Conservation (phyloP, 768 basidiomycete species). For the Podaxis mareebaensis region DNA sequence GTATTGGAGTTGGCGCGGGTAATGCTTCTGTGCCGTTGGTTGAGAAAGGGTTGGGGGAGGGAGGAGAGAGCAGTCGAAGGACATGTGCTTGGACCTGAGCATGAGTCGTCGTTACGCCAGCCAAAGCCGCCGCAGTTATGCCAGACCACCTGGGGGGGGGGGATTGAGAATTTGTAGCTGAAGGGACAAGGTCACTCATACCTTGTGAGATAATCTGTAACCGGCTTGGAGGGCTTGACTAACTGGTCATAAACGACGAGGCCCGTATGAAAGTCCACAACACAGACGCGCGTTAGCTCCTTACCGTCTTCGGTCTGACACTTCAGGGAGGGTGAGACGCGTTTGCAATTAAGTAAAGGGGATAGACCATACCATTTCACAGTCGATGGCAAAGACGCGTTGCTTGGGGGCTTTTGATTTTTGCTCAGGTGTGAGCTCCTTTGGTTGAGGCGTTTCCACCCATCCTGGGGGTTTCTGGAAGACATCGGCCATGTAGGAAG, state of each 20-base stretch:
- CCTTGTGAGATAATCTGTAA: constrained; percentile 92
- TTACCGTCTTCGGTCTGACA: constrained; percentile 89
- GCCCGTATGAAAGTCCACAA: constrained; percentile 76
- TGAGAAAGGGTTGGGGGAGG: constrained; percentile 46
- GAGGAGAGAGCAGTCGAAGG: constrained; percentile 58
- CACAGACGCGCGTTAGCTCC: constrained; percentile 81
- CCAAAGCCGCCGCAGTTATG: constrained; percentile 77
- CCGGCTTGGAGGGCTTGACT: constrained; percentile 83
- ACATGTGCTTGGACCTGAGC: constrained; percentile 75
- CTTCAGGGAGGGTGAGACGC: constrained; percentile 37
- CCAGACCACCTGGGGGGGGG: constrained; percentile 78
- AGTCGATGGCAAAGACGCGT: constrained; percentile 85
- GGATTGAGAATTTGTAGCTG: neutral
- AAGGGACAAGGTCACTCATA: constrained; percentile 30
- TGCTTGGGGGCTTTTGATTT: constrained; percentile 33
- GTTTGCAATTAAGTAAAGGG: neutral
- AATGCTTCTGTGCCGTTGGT: constrained; percentile 20
- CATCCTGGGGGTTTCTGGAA: constrained; percentile 69
- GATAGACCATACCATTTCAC: constrained; percentile 82
- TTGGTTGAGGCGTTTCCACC: constrained; percentile 74
- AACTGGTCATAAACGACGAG: constrained; percentile 84
- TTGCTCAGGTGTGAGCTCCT: neutral
- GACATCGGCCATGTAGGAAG: constrained; percentile 78
- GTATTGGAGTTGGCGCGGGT: constrained; percentile 63
- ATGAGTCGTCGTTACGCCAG: constrained; percentile 73